A percentile compares a stretch with the other conserved stretches of the same genome.
Conservation (phyloP, 257 asterid genomes). For the Plantago elongata region DNA sequence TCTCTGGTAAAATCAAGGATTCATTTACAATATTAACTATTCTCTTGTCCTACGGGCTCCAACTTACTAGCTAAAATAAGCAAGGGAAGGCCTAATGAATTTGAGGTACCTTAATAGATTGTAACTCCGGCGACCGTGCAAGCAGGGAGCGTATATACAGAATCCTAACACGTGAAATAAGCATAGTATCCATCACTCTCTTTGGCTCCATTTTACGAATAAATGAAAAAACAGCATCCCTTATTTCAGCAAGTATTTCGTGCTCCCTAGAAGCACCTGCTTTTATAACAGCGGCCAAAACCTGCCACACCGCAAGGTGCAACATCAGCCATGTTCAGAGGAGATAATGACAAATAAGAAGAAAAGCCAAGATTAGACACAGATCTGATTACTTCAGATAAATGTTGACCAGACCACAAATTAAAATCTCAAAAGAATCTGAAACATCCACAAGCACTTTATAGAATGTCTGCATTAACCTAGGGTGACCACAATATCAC, state of each 20-base stretch:
- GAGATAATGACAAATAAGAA: constrained; percentile 5
- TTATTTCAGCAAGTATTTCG: constrained; percentile 97
- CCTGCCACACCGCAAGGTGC: constrained; percentile 42
- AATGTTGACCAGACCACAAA: neutral
- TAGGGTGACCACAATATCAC: constrained; percentile 1
- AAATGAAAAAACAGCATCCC: constrained; percentile 93
- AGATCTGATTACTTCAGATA: constrained; percentile 7
- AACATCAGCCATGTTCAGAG: constrained; percentile 23
- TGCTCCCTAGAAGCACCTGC: constrained; percentile 99
- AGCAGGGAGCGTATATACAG: constrained; percentile 93
- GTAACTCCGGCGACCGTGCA: constrained; percentile 97
- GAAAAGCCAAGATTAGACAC: constrained; percentile 8
- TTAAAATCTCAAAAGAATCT: neutral
- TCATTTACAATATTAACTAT: constrained; percentile 13
- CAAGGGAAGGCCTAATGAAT: constrained; percentile 2
- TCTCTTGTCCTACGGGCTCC: constrained; percentile 5
- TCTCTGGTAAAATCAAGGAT: neutral
- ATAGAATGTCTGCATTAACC: constrained; percentile 9
- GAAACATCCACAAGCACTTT: constrained; percentile 4
- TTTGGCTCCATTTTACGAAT: constrained; percentile 97
- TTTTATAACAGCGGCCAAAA: constrained; percentile 96
- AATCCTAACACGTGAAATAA: constrained; percentile 98
- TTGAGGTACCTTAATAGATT: constrained; percentile 81
- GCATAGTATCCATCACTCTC: constrained; percentile 99
- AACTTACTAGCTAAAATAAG: constrained; percentile 6